A percentile compares a stretch with the other conserved stretches of the same genome.
phyloP scores from a whole-genome alignment of 164 flowering plant genomes.

The Houttuynia cordata region DNA sequence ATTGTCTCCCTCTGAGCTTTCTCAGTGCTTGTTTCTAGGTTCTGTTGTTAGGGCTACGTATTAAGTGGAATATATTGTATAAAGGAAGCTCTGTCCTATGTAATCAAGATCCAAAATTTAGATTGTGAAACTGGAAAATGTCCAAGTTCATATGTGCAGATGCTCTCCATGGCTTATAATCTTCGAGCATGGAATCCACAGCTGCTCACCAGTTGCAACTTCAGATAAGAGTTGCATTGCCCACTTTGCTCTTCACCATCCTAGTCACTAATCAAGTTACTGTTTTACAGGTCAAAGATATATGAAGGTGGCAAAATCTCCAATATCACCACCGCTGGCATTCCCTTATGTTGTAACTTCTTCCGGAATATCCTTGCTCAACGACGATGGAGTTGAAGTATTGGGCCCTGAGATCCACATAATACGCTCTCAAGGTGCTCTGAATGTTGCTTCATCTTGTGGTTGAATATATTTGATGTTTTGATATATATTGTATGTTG shows the following conservation, averaged over 20 bases:
- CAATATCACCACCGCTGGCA: constrained; percentile 63
- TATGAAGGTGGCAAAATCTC: constrained; percentile 78
- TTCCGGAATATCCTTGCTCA: constrained; percentile 50
- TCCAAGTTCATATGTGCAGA: not conserved
- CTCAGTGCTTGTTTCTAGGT: not conserved
- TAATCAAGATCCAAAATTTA: not conserved
- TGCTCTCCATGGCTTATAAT: not conserved
- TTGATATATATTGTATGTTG: not conserved
- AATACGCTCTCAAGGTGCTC: constrained; percentile 53
- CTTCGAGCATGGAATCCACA: not conserved
- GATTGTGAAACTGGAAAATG: no score
- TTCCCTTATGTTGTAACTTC: constrained; percentile 50
- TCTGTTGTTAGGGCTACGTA: no score
- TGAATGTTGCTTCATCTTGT: not conserved
- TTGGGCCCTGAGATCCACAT: constrained; percentile 46
- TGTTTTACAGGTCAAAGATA: constrained; percentile 50
- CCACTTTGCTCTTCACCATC: not conserved
- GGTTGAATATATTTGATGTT: not conserved
- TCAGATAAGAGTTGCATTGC: not conserved
- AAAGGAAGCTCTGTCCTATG: not conserved
- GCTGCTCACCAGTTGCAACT: no score
- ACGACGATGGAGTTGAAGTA: constrained; percentile 51
- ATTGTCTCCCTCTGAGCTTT: not conserved
- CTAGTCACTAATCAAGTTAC: not conserved
- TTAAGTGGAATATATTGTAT: no score